phyloP scores from a whole-genome alignment of 2,329 filamentous ascomycete genomes.

The Neoscytalidium dimidiatum region DNA sequence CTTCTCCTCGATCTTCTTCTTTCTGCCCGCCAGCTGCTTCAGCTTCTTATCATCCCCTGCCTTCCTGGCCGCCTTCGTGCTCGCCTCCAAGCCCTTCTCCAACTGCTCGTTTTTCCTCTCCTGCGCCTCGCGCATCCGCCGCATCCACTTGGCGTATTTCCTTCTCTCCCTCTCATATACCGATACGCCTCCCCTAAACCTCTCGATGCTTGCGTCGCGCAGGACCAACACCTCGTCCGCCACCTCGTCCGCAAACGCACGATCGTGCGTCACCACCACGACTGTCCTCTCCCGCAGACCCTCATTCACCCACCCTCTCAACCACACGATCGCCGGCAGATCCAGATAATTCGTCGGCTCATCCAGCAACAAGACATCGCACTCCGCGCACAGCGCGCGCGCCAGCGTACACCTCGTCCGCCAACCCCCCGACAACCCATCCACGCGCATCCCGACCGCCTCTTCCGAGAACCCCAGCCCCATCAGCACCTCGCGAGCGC shows the following conservation, averaged over 20 bases:
- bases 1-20: constrained; percentile 81
- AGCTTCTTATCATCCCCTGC: constrained; percentile 84
- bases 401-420: constrained; percentile 46
- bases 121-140: constrained; percentile 78
- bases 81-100: constrained; percentile 42
- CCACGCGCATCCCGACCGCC: constrained; percentile 60
- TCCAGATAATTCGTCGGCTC: constrained; percentile 89
- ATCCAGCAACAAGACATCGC: constrained; percentile 79
- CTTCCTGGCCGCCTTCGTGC: constrained; percentile 72
- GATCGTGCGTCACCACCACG: constrained; percentile 80
- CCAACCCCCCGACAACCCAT: constrained; percentile 69
- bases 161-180: constrained; percentile 69
- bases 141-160: constrained; percentile 68
- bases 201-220: constrained; percentile 68
- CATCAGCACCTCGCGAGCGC: constrained; percentile 53
- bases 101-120: constrained; percentile 81
- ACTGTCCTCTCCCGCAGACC: constrained; percentile 63
- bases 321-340: constrained; percentile 80
- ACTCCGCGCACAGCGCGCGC: constrained; percentile 66
- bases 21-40: constrained; percentile 79
- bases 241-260: constrained; percentile 75
- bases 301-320: constrained; percentile 69
- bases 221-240: constrained; percentile 76
- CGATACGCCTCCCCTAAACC: constrained; percentile 74
- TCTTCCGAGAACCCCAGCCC: constrained; percentile 72